These are phyloP conservation scores for Floccularia luteovirens DNA, from an alignment of 768 basidiomycete species.

Conservation along the genomic window DNA sequence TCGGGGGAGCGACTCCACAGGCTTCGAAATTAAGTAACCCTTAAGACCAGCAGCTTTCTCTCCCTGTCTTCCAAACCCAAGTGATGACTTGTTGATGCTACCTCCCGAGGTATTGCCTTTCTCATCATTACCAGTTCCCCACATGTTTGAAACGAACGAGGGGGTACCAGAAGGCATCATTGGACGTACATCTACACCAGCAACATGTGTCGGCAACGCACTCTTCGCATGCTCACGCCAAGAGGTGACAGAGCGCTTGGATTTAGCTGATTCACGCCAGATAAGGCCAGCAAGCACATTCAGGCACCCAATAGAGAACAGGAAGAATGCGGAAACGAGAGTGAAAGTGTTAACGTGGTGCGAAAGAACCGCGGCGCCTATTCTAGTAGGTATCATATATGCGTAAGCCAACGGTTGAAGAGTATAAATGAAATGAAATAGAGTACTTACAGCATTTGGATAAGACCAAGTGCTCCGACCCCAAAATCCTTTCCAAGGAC, in stretches of 20 bases:
- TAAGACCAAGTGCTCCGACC: conserved; percentile 78
- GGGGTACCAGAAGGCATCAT: conserved; percentile 22
- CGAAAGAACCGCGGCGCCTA: conserved; percentile 65
- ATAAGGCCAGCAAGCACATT: conserved; percentile 76
- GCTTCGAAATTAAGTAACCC: conserved; percentile 57
- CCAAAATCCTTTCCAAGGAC: conserved; percentile 81
- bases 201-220: conserved; percentile 42
- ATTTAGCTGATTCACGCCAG: conserved; percentile 56
- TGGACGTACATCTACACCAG: conserved; percentile 26
- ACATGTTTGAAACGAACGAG: conserved; percentile 28
- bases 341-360: conserved; percentile 84
- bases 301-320: conserved; percentile 86
- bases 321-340: conserved; percentile 86
- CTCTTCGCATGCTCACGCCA: conserved; percentile 53
- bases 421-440: conserved; percentile 20
- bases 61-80: conserved; percentile 77
- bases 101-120: conserved; percentile 7
- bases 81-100: conserved; percentile 34
- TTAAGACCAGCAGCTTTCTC: conserved; percentile 64
- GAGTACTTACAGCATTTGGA: conserved; percentile 68
- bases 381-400: conserved; percentile 24
- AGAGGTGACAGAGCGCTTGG: conserved; percentile 52
- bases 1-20: conserved; percentile 54
- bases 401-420: neutral
- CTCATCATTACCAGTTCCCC: conserved; percentile 14